These are phyloP conservation scores for Bertia moriformis DNA, from an alignment of 2,329 filamentous ascomycete genomes.

Conservation along the genomic window DNA sequence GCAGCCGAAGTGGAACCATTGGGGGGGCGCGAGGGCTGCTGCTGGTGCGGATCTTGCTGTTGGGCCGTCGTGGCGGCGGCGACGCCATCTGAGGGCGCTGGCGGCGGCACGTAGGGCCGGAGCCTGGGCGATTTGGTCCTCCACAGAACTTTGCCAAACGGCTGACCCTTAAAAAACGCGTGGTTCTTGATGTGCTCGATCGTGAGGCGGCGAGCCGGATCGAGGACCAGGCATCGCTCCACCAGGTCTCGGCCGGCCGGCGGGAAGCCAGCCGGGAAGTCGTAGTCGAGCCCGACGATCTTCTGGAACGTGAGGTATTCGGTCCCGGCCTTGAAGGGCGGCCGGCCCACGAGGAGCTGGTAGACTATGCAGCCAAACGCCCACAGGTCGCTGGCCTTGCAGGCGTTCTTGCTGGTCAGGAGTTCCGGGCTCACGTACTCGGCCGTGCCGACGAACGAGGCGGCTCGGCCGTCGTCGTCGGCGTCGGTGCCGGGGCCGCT, in stretches of 20 bases:
- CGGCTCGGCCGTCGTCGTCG: conserved; percentile 59
- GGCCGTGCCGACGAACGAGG: conserved; percentile 91
- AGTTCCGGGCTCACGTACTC: conserved; percentile 97
- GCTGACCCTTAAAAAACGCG: conserved; percentile 79
- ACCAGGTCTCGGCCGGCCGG: conserved; percentile 77
- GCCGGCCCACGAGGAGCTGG: conserved; percentile 80
- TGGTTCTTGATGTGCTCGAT: conserved; percentile 97
- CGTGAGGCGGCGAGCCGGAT: conserved; percentile 69
- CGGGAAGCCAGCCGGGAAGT: conserved; percentile 82
- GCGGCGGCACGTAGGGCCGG: conserved; percentile 68
- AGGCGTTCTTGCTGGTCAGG: conserved; percentile 90
- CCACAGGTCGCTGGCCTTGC: conserved; percentile 96
- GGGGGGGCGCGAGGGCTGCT: conserved; percentile 20
- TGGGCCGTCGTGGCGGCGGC: conserved; percentile 11
- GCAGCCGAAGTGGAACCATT: conserved; percentile 28
- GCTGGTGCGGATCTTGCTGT: conserved; percentile 12
- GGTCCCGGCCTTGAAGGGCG: conserved; percentile 88
- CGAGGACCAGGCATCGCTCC: conserved; percentile 76
- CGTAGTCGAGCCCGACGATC: conserved; percentile 86
- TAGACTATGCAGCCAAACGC: conserved; percentile 97
- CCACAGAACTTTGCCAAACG: conserved; percentile 76
- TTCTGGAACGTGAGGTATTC: conserved; percentile 98
- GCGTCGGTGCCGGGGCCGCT: conserved; percentile 20
- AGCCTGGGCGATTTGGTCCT: conserved; percentile 76
- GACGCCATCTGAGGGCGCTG: too few relatives aligned